Base-by-base conservation (phyloP, 2,329 filamentous ascomycete genomes). In the Paraphoma chrysanthemicola region DNA sequence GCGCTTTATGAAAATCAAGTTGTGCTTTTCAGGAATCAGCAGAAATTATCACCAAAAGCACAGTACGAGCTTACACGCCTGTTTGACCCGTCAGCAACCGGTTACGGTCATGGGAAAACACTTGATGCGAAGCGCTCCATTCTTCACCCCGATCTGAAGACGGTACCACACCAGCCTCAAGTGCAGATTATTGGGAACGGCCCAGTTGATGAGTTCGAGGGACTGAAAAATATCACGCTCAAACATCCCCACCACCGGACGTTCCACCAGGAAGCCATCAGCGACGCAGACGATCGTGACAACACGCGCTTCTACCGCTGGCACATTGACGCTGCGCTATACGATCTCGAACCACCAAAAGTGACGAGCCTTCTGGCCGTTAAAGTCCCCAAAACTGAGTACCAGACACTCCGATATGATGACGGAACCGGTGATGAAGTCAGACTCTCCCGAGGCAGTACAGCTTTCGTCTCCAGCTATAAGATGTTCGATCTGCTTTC, bases 171-270 rank as follows among this genome's bases (percentile, higher is more conserved):
- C 65, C 90, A 93, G 72, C 89, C 90, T 0, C 90, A 93, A 72
- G 88, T 91, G 1, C 90, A 93, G 69, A 87, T 93, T 52, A 93
- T 93, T 58, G 90, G 90, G 41, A 92, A 93, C 68, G 90, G 91
- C 5, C 83, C 85, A 45, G 83, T 93, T 1, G 73, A 83, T 1
- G 83, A 85, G 31, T 93, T 92, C 66, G 90, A 93, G 71, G 90
- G 90, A 0, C 79, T 93, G 9, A 77, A 83, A 63, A 81, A 92
- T 70, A 83, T 93, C 60, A 85, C 80, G 33, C 83, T 93, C 31
- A 85, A 85, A 53, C 91, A 93, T 69, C 90, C 91, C 6, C 90
- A 93, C 69, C 91, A 93, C 79, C 84, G 83, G 55, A 92, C 88
- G 1, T 93, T 93, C 77, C 90, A 93, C 75, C 84, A 85, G 50